Evolutionary conservation across 352 stramenopile species (phyloP), one percentile per base, ranked within the genome.

Genomic region (Albugo candida): DNA sequence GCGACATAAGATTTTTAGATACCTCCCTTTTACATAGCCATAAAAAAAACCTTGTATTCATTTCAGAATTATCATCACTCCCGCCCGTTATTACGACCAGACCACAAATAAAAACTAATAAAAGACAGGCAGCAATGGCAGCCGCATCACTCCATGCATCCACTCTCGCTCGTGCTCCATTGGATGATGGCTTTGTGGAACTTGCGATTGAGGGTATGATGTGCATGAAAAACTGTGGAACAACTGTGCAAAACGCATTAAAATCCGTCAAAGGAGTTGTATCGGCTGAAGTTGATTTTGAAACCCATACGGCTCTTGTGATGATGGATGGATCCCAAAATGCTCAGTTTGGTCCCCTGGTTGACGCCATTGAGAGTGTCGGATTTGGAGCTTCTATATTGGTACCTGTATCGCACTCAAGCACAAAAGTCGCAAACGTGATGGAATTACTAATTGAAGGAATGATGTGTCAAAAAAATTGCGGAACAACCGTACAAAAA

Each of bases 381-480:
- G 71, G 74, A 27, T 83, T 86, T 45, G 45, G 59, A 20, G 73
- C 74, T n/a, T 60, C 51, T 37, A 64, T 47, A 47, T 87, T 76
- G 53, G 68, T 79, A 8, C 24, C 24, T 31, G 3, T 8, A 31
- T 31, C 24, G 3, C 3, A 31, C 24, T 31, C 24, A 8, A 8
- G 24, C 8, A 31, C 3, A 31, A 31, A 31, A 31, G 3, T 8
- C 24, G 24, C 24, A 31, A 31, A 31, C 24, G 24, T 31, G 36
- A 19, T 83, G 10, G 35, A 65, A 24, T 52, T 94, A 48, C 55
- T 83, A 21, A 76, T 97, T 2, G 86, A 97, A 54, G 86, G 86
- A 41, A 95, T 95, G 73, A 95, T 93, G 64, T 95, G 84, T 45
- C 83, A 96, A 63, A 97, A 97, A 47, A 97, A 97, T 61, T 95